These are phyloP conservation scores for Vaccinium darrowii DNA, from an alignment of 148 eudicot species.

Conservation along the genomic window DNA sequence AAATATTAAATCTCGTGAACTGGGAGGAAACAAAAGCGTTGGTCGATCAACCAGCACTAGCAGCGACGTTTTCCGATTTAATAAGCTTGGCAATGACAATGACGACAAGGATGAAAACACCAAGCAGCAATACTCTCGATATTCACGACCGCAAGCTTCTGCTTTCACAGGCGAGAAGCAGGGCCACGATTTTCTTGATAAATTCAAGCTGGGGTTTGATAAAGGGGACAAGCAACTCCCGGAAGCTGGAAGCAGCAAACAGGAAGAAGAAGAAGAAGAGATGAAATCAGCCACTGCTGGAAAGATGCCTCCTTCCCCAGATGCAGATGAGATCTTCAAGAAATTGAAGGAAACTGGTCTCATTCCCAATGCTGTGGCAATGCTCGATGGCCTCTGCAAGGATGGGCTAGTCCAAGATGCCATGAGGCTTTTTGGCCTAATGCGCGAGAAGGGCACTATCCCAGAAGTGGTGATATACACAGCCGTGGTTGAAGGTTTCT, in stretches of 20 bases:
- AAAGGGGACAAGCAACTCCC: constrained; percentile 8
- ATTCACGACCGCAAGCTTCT: constrained; percentile 20
- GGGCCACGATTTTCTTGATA: constrained; percentile 59
- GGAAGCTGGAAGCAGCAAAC: background rate
- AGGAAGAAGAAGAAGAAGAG: constrained; percentile 11
- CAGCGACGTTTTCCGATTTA: background rate
- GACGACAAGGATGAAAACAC: constrained; percentile 8
- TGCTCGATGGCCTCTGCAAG: constrained; percentile 90
- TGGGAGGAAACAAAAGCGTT: constrained; percentile 20
- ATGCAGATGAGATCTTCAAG: constrained; percentile 78
- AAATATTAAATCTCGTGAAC: constrained; percentile 23
- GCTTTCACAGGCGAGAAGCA: constrained; percentile 20
- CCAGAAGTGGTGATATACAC: constrained; percentile 93
- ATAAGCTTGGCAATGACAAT: constrained; percentile 22
- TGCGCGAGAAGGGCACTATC: constrained; percentile 89
- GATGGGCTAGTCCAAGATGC: constrained; percentile 92
- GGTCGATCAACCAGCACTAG: constrained; percentile 16
- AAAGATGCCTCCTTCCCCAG: constrained; percentile 33
- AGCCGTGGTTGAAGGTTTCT: constrained; percentile 90
- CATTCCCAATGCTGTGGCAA: constrained; percentile 89
- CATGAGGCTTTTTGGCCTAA: constrained; percentile 77
- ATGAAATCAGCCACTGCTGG: constrained; percentile 13
- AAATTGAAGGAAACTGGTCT: constrained; percentile 88
- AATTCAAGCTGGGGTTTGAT: constrained; percentile 59
- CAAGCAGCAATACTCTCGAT: constrained; percentile 1